Base-by-base conservation (phyloP, 768 basidiomycete species). In the Suillus subaureus region DNA sequence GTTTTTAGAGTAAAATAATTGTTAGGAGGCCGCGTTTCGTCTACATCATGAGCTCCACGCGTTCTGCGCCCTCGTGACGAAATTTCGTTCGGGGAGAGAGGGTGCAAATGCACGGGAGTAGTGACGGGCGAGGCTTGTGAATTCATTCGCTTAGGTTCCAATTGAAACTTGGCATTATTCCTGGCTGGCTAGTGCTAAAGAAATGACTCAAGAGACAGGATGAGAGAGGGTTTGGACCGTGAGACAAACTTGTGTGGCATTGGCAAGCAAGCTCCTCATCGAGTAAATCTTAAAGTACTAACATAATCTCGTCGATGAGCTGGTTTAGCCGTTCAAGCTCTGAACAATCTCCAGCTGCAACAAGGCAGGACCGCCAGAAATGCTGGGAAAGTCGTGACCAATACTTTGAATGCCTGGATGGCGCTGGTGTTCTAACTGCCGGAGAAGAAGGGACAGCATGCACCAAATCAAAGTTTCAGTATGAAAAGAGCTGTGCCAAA, bases 331-430 rank as follows among this genome's bases (percentile, higher is more conserved):
- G 74, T 37, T 74, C 68, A 42, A 81, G 78, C 66, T 61, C 74
- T 26, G 81, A 85, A 65, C 79, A 82, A 51, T 76, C 79, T 5
- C 70, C 77, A 16, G 74, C 81, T 4, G 77, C 79, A 2, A 85
- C 84, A 4, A 79, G 92, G 47, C 80, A 89, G 73, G 88, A 92
- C 70, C 85, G 96, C 8, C 81, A 89, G 68, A 84, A 84, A 65
- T 99, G 96, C 79, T 99, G 96, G 96, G 89, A 91, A 39, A 78
- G 81, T 23, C 81, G 96, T 63, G 95, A 98, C 75, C 80, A 81
- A 3, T 97, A 97, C 75, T 97, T 94, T 74, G 79, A 81, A 4
- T 99, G 96, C 76, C 82, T 98, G 56, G 93, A 96, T 76, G 78
- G 78, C 47, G 83, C 78, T 12, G 83, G 82, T 42, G 85, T 96